phyloP scores from a whole-genome alignment of 805 yeast genomes.

The Metschnikowia anglica region DNA sequence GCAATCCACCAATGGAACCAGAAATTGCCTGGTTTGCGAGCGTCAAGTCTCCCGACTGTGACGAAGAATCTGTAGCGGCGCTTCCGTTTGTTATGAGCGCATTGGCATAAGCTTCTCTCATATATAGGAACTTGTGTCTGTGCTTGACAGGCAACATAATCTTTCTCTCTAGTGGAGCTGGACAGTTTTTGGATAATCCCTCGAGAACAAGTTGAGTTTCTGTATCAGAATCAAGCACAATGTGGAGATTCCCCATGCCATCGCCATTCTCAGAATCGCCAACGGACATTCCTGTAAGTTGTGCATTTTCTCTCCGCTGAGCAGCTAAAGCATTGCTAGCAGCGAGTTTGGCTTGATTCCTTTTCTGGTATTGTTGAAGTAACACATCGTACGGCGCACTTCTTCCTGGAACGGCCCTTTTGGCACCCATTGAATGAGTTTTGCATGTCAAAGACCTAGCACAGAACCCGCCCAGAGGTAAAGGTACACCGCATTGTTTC shows the following conservation, averaged over 20 bases:
- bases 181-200: constrained; percentile 78
- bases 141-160: constrained; percentile 67
- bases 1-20: constrained; percentile 65
- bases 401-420: constrained; percentile 91
- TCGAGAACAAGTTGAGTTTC: constrained; percentile 89
- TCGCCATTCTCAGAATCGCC: constrained; percentile 22
- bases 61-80: constrained; percentile 41
- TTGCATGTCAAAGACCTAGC: constrained; percentile 96
- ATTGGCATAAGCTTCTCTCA: constrained; percentile 92
- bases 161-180: constrained; percentile 80
- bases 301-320: constrained; percentile 68
- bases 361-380: constrained; percentile 84
- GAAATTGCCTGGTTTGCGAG: constrained; percentile 48
- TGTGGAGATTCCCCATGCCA: constrained; percentile 33
- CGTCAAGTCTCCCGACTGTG: constrained; percentile 35
- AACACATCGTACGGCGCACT: constrained; percentile 89
- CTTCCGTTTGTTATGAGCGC: constrained; percentile 67
- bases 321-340: constrained; percentile 79
- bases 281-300: constrained; percentile 29
- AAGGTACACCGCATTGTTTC: constrained; percentile 91
- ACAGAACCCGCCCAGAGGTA: constrained; percentile 93
- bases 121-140: constrained; percentile 72
- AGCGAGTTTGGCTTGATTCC: constrained; percentile 87
- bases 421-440: constrained; percentile 98
- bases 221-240: constrained; percentile 78